A percentile compares a stretch with the other conserved stretches of the same genome.
Conservation (phyloP, 805 yeast species). For the Saccharomyces mikatae region DNA sequence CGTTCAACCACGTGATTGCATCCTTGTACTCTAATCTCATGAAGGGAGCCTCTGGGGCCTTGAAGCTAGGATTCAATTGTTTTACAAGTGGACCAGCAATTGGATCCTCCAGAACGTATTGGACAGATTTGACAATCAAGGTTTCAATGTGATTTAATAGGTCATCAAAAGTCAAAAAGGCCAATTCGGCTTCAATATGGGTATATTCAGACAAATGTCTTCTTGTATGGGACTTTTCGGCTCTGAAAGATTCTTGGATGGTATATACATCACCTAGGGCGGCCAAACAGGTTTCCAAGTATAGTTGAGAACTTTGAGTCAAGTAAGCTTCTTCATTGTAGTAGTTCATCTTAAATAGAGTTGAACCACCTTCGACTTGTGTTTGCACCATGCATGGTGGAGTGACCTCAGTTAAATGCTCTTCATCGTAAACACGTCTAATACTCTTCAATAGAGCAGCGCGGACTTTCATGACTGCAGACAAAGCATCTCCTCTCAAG, state of each 20-base stretch:
- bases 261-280: conserved; percentile 95
- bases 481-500: conserved; percentile 91
- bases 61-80: conserved; percentile 88
- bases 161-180: conserved; percentile 81
- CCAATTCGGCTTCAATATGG: conserved; percentile 91
- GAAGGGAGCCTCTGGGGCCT: conserved; percentile 79
- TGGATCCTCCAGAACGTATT: conserved; percentile 80
- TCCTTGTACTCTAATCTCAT: conserved; percentile 83
- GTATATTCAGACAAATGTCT: conserved; percentile 96
- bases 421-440: conserved; percentile 70
- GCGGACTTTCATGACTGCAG: conserved; percentile 91
- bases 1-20: conserved; percentile 94
- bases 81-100: conserved; percentile 82
- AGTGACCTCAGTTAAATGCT: conserved; percentile 79
- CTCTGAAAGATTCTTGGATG: conserved; percentile 97
- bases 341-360: conserved; percentile 85
- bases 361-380: conserved; percentile 98
- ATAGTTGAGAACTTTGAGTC: conserved; percentile 95
- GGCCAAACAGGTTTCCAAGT: conserved; percentile 92
- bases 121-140: conserved; percentile 58
- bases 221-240: conserved; percentile 97
- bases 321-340: conserved; percentile 95
- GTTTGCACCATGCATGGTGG: conserved; percentile 99
- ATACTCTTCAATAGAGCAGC: conserved; percentile 66
- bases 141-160: conserved; percentile 78